Evolutionary conservation across 1,284 basidiomycete genomes (phyloP), one percentile per base, ranked within the genome.

Genomic region (Tausonia pullulans): DNA sequence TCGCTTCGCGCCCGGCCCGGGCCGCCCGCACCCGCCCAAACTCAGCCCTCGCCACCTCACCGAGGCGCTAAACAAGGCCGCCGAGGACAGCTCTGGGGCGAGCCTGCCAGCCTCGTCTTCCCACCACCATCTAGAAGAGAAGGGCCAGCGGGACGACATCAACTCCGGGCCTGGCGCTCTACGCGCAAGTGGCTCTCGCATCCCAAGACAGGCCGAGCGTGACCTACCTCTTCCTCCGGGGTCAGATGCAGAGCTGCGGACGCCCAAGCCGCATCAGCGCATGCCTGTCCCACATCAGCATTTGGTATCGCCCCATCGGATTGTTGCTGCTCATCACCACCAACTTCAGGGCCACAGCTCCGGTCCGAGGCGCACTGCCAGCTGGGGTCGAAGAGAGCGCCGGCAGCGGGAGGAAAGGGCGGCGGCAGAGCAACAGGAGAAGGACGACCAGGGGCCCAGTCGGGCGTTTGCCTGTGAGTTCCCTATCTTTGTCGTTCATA

Each of bases 1-100:
- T 72, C 82, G 89, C 52, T 92, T 84, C 39, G 65, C 61, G 7
- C 16, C 43, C 73, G 83, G 81, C n/a, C 81, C 81, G n/a, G 81
- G 81, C 2, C 78, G 81, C 57, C 82, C 83, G 45, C 83, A 82
- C 67, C 83, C 84, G 5, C 83, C 82, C 1, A 73, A 76, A 52
- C 67, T 82, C 13, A 82, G 80, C 4, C 78, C 83, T 61, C 71
- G 75, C 3, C 75, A 76, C 64, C 67, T 77, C 44, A 69, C 75
- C 2, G 72, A 73, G 45, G 72, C 72, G 44, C 69, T 72, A 11
- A 51, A 56, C 16, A 57, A 60, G 10, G 39, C 50, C 39, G 46
- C 52, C 41, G n/a, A 50, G 13, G 43, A 51, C 55, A 46, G 46
- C 3, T 44, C 57, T 7, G 50, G 44, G 60, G 61, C 6, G 40